phyloP scores from a whole-genome alignment of 192 early-diverging fungal genomes.

The Backusella mclennaniae region DNA sequence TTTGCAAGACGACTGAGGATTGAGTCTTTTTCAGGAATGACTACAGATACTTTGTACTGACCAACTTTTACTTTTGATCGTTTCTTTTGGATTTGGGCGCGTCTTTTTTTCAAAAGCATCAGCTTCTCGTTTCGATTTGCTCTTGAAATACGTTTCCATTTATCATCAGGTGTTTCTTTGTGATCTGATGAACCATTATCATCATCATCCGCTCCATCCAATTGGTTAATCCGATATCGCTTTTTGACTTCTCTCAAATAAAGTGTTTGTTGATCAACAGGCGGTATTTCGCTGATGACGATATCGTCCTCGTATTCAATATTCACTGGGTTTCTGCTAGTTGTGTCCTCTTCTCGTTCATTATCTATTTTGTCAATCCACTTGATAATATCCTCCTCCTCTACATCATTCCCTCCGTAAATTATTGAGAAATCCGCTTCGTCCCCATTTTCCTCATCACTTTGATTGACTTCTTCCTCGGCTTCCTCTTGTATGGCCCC shows the following conservation, averaged over 20 bases:
- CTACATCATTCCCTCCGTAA: not conserved
- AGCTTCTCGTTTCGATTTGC: not conserved
- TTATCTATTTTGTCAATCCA: constrained; percentile 13
- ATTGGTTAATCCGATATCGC: constrained; percentile 7
- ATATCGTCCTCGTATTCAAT: constrained; percentile 10
- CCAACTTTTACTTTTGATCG: not conserved
- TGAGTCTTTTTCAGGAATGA: not conserved
- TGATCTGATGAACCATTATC: not conserved
- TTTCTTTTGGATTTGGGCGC: not conserved
- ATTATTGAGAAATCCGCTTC: not conserved
- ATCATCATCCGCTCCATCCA: constrained; percentile 22
- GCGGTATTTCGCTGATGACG: constrained; percentile 14
- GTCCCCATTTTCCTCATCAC: not conserved
- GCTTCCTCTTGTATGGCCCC: not conserved
- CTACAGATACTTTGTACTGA: not conserved
- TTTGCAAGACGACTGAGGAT: not conserved
- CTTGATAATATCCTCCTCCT: constrained; percentile 14
- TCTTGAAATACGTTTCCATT: not conserved
- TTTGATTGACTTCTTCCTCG: not conserved
- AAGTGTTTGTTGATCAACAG: not conserved
- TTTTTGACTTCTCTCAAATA: not conserved
- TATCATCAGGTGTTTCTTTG: not conserved
- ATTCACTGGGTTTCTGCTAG: not conserved
- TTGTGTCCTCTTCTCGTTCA: not conserved
- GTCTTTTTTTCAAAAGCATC: not conserved